Conservation (phyloP, 1,284 basidiomycete species). For the Erythrobasidium hasegawianum region DNA sequence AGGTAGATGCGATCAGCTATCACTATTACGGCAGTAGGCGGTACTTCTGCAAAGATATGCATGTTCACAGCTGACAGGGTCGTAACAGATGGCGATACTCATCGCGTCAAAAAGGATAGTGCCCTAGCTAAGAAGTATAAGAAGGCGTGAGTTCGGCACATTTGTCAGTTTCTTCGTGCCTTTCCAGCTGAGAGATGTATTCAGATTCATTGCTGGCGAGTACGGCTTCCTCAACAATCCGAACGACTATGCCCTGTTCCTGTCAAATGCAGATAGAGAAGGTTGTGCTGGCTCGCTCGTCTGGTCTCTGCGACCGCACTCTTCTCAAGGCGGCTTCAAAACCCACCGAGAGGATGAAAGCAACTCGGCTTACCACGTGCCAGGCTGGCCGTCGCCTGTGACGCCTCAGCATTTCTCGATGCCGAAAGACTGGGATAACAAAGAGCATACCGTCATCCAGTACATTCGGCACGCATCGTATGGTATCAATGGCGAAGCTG, state of each 20-base stretch:
- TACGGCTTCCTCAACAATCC: conserved; percentile 45
- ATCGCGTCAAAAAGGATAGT: conserved; percentile 43
- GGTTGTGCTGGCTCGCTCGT: conserved; percentile 43
- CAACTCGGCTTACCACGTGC: conserved; percentile 35
- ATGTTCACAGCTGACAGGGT: neutral
- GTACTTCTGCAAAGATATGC: too few relatives aligned
- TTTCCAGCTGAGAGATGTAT: neutral
- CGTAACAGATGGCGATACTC: conserved; percentile 38
- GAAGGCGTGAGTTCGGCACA: conserved; percentile 40
- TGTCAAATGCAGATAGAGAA: conserved; percentile 35
- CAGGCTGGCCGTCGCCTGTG: conserved; percentile 20
- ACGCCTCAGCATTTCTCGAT: conserved; percentile 1
- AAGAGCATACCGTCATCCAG: conserved; percentile 19
- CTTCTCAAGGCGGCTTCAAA: conserved; percentile 46
- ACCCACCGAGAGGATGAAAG: conserved; percentile 32
- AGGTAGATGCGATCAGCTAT: conserved; percentile 45
- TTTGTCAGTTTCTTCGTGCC: neutral
- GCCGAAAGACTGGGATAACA: conserved; percentile 28
- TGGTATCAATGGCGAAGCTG: conserved; percentile 25
- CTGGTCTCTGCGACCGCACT: conserved; percentile 47
- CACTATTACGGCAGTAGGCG: conserved; percentile 44
- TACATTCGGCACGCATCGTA: conserved; percentile 29
- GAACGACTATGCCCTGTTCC: conserved; percentile 41
- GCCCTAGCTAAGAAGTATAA: conserved; percentile 37
- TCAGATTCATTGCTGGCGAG: conserved; percentile 47